A percentile compares a stretch with the other conserved stretches of the same genome.
phyloP scores from a whole-genome alignment of 2,329 filamentous ascomycete species.

The Aureobasidium sp. region DNA sequence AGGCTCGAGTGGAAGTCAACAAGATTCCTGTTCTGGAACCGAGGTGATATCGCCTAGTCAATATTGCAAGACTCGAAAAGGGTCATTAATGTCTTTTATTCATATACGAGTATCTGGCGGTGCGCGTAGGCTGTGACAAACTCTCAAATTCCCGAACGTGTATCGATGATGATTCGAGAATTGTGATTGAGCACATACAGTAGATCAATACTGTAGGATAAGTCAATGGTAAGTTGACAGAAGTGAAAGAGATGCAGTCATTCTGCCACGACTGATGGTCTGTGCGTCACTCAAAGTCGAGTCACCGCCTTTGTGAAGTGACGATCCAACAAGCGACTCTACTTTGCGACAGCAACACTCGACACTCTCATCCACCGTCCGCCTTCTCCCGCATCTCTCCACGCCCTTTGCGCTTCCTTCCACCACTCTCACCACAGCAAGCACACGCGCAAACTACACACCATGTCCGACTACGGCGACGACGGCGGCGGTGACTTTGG shows the following conservation, averaged over 20 bases:
- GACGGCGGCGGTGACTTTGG: conserved; percentile 21
- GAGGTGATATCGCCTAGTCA: neutral
- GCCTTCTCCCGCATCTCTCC: neutral
- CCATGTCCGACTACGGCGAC: conserved; percentile 29
- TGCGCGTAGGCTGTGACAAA: no score
- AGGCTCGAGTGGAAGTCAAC: conserved; percentile 76
- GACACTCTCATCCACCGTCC: neutral
- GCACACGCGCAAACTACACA: conserved; percentile 1
- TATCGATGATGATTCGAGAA: no score
- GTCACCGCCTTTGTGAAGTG: conserved; percentile 4
- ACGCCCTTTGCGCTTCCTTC: neutral
- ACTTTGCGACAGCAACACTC: neutral
- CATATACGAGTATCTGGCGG: no score
- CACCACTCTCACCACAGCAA: no score
- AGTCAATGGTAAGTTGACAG: no score
- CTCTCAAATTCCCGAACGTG: no score
- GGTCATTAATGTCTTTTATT: no score
- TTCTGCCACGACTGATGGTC: neutral
- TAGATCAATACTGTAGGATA: no score
- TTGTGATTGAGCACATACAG: no score
- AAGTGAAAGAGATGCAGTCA: no score
- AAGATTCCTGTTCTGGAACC: conserved; percentile 53
- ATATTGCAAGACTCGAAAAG: no score
- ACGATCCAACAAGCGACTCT: conserved; percentile 5
- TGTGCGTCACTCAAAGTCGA: no score